Evolutionary conservation across 1,139 yeast species (phyloP), one percentile per base, ranked within the genome.

Genomic region (Yamadazyma jaroonii): DNA sequence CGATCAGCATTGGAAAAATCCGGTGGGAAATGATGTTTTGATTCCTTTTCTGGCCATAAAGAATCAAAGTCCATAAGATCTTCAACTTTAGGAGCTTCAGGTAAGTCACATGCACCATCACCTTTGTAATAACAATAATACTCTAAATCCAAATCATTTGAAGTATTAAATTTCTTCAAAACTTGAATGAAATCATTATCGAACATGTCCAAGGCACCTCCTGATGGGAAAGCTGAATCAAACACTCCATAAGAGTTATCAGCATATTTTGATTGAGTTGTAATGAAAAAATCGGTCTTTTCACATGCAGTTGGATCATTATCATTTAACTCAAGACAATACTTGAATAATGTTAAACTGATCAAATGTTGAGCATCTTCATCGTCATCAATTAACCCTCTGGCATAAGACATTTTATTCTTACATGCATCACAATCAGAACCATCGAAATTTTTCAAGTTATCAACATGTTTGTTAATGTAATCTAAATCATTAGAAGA

Each of bases 171-270:
- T 36, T 54, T 47, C 38, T 55, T 53, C 45, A 67, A 48, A 57
- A 67, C 53, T 34, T 64, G 65, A 35, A 65, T 48, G 45, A 65
- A 67, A 39, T 67, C 73, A 40, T 66, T 67, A 46, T 67, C 72
- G 33, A 50, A 66, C 43, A 67, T 61, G 41, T 63, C 58, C 28
- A 67, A 17, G 6, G 20, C 20, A 4, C 20, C 20, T 4, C 20
- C 53, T 29, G 62, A 53, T 10, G 61, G 47, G 14, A 54, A 44
- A 4, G 62, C 64, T 2, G 61, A 50, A 29, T 56, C 52, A 35
- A 43, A 51, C 11, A 48, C 41, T 17, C 48, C 43, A 17, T 44
- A 46, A 25, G 53, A 52, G 6, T 37, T 38, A 12, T 48, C 48
- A 9, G 24, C 25, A 37, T 53, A 48, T 32, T 53, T 41, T 24